Percentiles rank a stretch among this genome's conserved stretches.
Conservation (phyloP, 768 basidiomycete genomes). For the Lactarius psammicola region DNA sequence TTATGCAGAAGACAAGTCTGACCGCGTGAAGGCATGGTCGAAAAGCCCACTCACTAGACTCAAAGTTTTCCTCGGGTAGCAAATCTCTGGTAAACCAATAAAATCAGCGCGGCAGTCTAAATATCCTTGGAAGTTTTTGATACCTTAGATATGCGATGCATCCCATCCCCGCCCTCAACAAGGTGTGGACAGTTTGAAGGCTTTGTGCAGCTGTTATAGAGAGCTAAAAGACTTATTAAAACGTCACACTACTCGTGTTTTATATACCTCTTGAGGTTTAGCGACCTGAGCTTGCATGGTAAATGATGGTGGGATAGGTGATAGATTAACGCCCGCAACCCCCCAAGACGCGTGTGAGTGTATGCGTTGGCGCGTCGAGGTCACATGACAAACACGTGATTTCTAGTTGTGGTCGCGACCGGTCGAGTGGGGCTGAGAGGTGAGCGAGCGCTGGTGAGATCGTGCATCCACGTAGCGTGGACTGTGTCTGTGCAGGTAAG, state of each 20-base stretch:
- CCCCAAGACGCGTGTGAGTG: background rate
- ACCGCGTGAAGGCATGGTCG: conserved; percentile 12
- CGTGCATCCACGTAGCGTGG: background rate
- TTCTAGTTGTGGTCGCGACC: background rate
- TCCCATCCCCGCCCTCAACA: conserved; percentile 69
- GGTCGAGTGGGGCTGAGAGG: background rate
- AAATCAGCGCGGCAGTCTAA: conserved; percentile 15
- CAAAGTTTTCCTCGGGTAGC: conserved; percentile 79
- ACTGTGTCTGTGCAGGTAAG: background rate
- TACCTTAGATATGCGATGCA: conserved; percentile 78
- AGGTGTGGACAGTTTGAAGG: conserved; percentile 65
- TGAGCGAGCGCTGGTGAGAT: background rate
- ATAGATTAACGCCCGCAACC: background rate
- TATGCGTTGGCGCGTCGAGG: conserved; percentile 18
- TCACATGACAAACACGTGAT: conserved; percentile 17
- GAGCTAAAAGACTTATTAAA: conserved; percentile 29
- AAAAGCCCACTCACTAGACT: conserved; percentile 18
- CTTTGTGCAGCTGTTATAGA: conserved; percentile 52
- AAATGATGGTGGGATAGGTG: background rate
- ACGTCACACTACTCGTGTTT: background rate
- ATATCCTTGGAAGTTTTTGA: conserved; percentile 19
- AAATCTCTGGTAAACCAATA: conserved; percentile 50
- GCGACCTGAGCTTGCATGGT: conserved; percentile 44
- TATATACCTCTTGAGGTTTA: conserved; percentile 34
- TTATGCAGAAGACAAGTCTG: conserved; percentile 29